Percentiles rank a stretch among this genome's conserved stretches.
Evolutionary conservation across 176 grass and related monocot species (phyloP).

Genomic region (Bothriochloa decipiens): DNA sequence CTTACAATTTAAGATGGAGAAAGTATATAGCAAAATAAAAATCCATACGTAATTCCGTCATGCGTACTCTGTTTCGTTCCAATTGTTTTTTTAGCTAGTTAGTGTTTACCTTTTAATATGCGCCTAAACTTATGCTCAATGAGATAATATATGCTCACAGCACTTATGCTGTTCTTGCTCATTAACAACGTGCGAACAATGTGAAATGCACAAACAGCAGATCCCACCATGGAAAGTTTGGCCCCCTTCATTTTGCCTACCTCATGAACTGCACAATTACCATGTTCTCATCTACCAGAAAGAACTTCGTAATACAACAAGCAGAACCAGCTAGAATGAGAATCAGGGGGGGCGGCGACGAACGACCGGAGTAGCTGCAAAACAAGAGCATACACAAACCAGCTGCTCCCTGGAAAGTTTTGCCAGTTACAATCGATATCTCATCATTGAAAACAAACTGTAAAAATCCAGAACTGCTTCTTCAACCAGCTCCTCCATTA

Average conservation of each 20-base stretch:
- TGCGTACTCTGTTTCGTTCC: too few species aligned
- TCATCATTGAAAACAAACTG: slow-evolving; percentile 32
- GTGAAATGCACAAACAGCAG: not conserved
- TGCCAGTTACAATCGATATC: not conserved
- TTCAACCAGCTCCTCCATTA: slow-evolving; percentile 67
- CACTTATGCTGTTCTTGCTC: not conserved
- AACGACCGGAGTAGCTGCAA: slow-evolving; percentile 2
- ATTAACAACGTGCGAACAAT: not conserved
- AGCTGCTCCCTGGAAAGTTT: not conserved
- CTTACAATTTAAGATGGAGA: too few species aligned
- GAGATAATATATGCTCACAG: not conserved
- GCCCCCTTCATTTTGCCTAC: not conserved
- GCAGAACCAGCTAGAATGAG: not conserved
- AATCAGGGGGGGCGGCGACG: not conserved
- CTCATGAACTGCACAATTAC: not conserved
- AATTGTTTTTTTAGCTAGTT: too few species aligned
- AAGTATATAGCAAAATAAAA: too few species aligned
- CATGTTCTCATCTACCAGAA: not conserved
- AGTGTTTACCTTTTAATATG: not conserved
- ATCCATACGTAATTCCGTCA: too few species aligned
- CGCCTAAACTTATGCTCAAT: not conserved
- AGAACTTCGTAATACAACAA: not conserved
- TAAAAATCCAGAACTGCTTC: slow-evolving; percentile 66
- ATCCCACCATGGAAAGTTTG: not conserved
- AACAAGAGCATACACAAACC: not conserved